phyloP scores from a whole-genome alignment of 2,329 filamentous ascomycete species.

The Botrytis pseudocinerea region DNA sequence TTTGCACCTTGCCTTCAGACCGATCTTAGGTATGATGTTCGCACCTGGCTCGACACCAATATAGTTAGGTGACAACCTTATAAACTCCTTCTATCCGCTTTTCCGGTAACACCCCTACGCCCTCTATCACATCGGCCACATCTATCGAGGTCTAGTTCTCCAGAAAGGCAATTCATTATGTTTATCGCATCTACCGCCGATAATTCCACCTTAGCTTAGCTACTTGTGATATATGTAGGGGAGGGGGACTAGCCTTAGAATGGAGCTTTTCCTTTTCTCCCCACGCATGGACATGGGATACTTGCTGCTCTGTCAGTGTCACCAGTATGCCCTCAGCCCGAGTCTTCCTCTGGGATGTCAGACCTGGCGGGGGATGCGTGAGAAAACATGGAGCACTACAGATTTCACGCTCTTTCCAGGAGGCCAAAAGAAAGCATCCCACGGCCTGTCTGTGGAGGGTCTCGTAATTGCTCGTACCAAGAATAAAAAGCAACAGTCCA shows the following conservation, averaged over 20 bases:
- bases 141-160: neutral
- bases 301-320: neutral
- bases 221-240: neutral
- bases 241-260: neutral
- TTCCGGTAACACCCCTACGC: neutral
- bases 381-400: neutral
- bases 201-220: neutral
- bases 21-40: neutral
- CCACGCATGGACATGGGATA: neutral
- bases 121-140: neutral
- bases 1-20: neutral
- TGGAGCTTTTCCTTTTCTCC: neutral
- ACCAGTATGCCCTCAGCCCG: neutral
- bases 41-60: neutral
- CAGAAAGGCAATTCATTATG: conserved; percentile 6
- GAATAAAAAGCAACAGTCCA: neutral
- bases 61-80: neutral
- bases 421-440: conserved; percentile 1
- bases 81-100: neutral
- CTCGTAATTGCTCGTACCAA: neutral
- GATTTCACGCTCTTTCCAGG: neutral
- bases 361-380: too few relatives aligned
- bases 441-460: neutral
- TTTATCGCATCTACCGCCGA: conserved; percentile 17
- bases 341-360: neutral